Evolutionary conservation across 2,329 filamentous ascomycete genomes (phyloP), one percentile per base, ranked within the genome.

Genomic region (Colletotrichum gigasporum): DNA sequence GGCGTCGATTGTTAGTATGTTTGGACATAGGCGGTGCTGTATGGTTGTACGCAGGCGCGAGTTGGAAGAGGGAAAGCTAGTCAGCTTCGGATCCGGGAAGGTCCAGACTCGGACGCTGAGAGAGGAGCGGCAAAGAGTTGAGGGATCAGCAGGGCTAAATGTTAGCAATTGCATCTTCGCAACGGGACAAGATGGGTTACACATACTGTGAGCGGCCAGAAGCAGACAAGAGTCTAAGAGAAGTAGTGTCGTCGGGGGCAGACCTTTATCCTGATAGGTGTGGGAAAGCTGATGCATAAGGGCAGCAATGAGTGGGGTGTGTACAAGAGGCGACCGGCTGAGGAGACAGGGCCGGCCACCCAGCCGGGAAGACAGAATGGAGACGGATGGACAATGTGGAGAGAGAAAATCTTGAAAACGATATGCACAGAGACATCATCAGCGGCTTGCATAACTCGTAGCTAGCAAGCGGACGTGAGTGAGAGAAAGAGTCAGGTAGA

Each of bases 281-380:
- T 65, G 63, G 58, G 59, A 63, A 28, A 24, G 26, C 39, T 10
- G 24, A 24, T 58, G 59, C 51, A 52, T 53, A 28, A 58, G 51
- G 52, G 44, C 58, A 55, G 50, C 39, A 48, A 37, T 50, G 58
- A 63, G 63, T 65, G 63, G 63, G 63, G 51, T 65, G 47, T 37
- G 62, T 53, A 48, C 47, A 16, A 58, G 39, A 65, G 51, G 58
- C 44, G 18, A 65, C 30, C 37, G 42, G 22, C 16, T 20, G 30
- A 62, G 34, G 28, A 37, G 28, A 63, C 35, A 62, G 42, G 57
- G 41, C 35, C 42, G 51, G 56, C 62, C 44, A 39, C 35, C 42
- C 50, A 35, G 35, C 39, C 51, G 41, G 44, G 32, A 32, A 34
- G 22, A 28, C 16, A 35, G 26, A 16, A 58, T 63, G 44, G 39